A percentile compares a stretch with the other conserved stretches of the same genome.
Evolutionary conservation across 768 basidiomycete genomes (phyloP).

Genomic region (Pseudohyphozyma bogoriensis): DNA sequence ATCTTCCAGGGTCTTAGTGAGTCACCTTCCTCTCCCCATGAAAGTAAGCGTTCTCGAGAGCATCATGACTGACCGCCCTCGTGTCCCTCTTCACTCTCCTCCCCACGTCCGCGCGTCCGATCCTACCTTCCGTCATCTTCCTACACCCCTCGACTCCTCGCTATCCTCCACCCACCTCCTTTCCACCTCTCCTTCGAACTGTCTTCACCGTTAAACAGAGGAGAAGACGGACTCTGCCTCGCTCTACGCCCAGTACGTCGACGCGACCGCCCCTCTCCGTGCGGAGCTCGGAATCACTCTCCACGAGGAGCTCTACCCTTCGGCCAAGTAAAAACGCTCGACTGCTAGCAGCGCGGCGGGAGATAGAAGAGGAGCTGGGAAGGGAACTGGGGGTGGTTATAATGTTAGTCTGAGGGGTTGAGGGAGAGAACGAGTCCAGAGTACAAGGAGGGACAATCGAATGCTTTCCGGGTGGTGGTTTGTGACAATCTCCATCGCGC

Average conservation of each 20-base stretch:
- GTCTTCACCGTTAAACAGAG: slow-evolving; percentile 31
- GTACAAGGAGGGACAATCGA: too few relatives aligned
- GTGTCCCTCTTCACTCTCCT: neutral
- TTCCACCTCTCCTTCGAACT: neutral
- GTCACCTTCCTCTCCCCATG: neutral
- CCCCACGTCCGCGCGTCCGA: neutral
- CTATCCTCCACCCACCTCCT: neutral
- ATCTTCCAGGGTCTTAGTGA: slow-evolving; percentile 78
- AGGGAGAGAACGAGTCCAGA: too few relatives aligned
- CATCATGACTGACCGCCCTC: neutral
- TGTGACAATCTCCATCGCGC: neutral
- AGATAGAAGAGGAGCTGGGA: too few relatives aligned
- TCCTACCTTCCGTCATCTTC: neutral
- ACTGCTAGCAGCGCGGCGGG: too few relatives aligned
- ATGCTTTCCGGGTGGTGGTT: too few relatives aligned
- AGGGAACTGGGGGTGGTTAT: too few relatives aligned
- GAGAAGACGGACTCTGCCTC: slow-evolving; percentile 97
- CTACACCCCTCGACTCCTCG: neutral
- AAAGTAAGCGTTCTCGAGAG: neutral
- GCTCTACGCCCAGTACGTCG: slow-evolving; percentile 87
- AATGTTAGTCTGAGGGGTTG: too few relatives aligned
- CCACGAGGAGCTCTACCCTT: slow-evolving; percentile 56
- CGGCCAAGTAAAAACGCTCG: slow-evolving; percentile 18
- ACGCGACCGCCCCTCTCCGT: slow-evolving; percentile 75
- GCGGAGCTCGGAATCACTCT: slow-evolving; percentile 71